Conservation (phyloP, 352 stramenopile genomes). For the Phytopythium oedochilum region DNA sequence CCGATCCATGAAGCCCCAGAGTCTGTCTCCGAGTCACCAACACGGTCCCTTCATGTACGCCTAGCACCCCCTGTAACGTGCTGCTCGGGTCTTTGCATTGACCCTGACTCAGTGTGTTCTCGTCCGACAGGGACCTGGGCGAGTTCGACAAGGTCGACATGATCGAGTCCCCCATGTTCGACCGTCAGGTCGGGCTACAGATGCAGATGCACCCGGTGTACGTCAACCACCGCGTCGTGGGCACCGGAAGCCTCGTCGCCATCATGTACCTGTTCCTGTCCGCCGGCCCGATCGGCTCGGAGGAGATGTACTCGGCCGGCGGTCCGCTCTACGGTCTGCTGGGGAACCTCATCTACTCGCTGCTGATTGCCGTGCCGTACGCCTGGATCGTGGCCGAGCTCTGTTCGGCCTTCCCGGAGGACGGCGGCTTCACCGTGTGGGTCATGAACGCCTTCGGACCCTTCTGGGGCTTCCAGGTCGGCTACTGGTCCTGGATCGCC, state of each 20-base stretch:
- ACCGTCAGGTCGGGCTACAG: conserved; percentile 2
- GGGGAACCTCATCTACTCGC: conserved; percentile 77
- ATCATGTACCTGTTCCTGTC: conserved; percentile 37
- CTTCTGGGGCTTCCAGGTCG: conserved; percentile 78
- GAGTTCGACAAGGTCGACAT: conserved; percentile 29
- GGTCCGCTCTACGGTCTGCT: conserved; percentile 68
- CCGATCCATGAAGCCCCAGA: conserved; percentile 3
- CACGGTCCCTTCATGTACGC: conserved; percentile 2
- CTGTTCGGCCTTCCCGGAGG: conserved; percentile 84
- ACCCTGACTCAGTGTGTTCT: conserved; percentile 3
- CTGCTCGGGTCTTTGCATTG: neutral
- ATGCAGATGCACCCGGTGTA: neutral
- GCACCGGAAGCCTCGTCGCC: conserved; percentile 17
- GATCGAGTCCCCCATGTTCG: conserved; percentile 24
- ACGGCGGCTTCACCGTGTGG: conserved; percentile 85
- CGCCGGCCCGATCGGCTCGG: conserved; percentile 25
- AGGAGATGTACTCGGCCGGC: conserved; percentile 21
- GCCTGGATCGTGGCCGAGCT: conserved; percentile 91
- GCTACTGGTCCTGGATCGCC: conserved; percentile 76
- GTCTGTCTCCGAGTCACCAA: neutral
- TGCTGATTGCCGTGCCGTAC: conserved; percentile 87
- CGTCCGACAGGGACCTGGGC: conserved; percentile 14
- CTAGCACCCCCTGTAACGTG: neutral
- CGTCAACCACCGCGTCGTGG: conserved; percentile 30
- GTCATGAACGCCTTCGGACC: conserved; percentile 87